Conservation (phyloP, 1,284 basidiomycete genomes). For the Volvariella surrecta region DNA sequence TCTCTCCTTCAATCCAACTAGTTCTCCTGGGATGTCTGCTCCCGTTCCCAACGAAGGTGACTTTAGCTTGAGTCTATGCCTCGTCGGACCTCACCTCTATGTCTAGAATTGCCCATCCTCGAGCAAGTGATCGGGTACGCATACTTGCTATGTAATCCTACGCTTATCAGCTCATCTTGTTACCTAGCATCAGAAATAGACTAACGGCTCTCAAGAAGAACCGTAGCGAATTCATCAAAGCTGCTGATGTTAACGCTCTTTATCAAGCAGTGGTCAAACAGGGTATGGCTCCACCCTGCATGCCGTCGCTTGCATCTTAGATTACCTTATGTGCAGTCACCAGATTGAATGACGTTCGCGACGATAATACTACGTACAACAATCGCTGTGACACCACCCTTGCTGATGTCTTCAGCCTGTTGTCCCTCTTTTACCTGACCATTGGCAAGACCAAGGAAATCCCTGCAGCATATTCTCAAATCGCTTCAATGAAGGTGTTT, state of each 20-base stretch:
- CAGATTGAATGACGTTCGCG: slow-evolving; percentile 86
- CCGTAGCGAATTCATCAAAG: slow-evolving; percentile 81
- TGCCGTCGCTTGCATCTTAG: slow-evolving; percentile 2
- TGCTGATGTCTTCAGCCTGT: slow-evolving; percentile 86
- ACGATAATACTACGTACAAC: slow-evolving; percentile 67
- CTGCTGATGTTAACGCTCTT: slow-evolving; percentile 88
- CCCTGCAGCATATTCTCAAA: slow-evolving; percentile 89
- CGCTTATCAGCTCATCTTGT: slow-evolving; percentile 11
- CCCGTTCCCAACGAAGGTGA: slow-evolving; percentile 71
- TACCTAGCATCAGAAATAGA: slow-evolving; percentile 80
- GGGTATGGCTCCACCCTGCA: slow-evolving; percentile 38
- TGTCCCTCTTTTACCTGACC: slow-evolving; percentile 89
- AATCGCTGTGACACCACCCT: slow-evolving; percentile 91
- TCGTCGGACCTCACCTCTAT: slow-evolving; percentile 4
- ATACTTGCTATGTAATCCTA: slow-evolving; percentile 5
- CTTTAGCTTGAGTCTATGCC: slow-evolving; percentile 14
- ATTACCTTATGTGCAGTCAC: slow-evolving; percentile 53
- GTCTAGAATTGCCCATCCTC: slow-evolving; percentile 82
- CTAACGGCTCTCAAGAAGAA: slow-evolving; percentile 86
- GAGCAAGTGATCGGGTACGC: slow-evolving; percentile 89
- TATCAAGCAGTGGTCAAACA: slow-evolving; percentile 95
- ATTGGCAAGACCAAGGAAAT: slow-evolving; percentile 91
- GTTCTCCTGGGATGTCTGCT: slow-evolving; percentile 39
- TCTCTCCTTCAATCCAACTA: not conserved
- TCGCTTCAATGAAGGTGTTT: slow-evolving; percentile 89